Evolutionary conservation across 2,329 filamentous ascomycete species (phyloP).

Genomic region (Aspergillus sp.): DNA sequence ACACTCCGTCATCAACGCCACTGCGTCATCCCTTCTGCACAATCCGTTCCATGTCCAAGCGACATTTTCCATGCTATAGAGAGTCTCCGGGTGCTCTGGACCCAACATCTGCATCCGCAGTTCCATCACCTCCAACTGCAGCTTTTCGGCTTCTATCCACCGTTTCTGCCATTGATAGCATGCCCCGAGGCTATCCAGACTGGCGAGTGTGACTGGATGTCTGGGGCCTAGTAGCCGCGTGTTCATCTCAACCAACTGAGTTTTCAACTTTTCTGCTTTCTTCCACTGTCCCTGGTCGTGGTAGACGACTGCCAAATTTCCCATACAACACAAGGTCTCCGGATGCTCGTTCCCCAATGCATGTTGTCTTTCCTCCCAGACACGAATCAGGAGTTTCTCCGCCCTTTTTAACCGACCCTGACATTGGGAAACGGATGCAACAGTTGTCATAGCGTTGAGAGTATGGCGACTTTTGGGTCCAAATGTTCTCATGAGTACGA

Average conservation of each 20-base stretch:
- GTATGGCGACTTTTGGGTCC: too few species aligned
- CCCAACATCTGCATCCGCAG: neutral
- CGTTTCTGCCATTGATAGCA: neutral
- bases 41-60: neutral
- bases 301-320: too few species aligned
- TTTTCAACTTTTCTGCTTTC: neutral
- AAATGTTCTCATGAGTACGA: too few species aligned
- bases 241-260: neutral
- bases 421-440: too few species aligned
- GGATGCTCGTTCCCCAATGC: too few species aligned
- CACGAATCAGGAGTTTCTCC: too few species aligned
- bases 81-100: neutral
- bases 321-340: too few species aligned
- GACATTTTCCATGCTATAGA: neutral
- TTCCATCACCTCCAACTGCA: neutral
- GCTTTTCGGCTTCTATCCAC: neutral
- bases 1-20: too few species aligned
- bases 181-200: neutral
- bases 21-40: too few species aligned
- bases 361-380: too few species aligned
- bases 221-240: neutral
- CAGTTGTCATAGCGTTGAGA: too few species aligned
- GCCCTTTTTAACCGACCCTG: too few species aligned
- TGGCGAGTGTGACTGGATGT: neutral
- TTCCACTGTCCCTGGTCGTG: neutral